phyloP scores from a whole-genome alignment of 140 eudicot species.

The Flaveria floridana region DNA sequence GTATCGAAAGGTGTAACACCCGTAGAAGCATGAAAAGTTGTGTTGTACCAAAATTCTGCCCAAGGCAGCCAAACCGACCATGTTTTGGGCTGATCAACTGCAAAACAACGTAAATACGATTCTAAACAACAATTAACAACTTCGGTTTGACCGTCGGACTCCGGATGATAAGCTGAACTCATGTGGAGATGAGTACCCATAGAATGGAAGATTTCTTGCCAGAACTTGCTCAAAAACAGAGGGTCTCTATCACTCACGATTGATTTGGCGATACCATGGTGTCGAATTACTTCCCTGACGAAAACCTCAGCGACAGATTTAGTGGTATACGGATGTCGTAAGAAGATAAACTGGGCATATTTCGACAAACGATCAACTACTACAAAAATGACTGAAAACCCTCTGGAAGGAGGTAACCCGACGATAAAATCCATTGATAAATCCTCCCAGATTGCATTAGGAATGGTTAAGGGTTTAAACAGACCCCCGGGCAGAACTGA shows the following conservation, averaged over 20 bases:
- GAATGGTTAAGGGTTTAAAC: background rate
- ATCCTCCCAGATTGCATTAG: background rate
- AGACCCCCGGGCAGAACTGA: background rate
- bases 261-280: background rate
- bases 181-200: too few species aligned
- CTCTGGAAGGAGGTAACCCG: background rate
- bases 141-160: too few species aligned
- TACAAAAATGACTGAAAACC: background rate
- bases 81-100: too few species aligned
- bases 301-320: background rate
- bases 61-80: too few species aligned
- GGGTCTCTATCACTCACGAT: background rate
- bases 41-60: too few species aligned
- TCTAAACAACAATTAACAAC: too few species aligned
- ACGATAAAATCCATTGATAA: background rate
- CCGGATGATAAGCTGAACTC: too few species aligned
- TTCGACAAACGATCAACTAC: background rate
- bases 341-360: too few species aligned
- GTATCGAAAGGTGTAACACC: too few species aligned
- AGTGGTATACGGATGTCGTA: background rate
- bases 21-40: too few species aligned
- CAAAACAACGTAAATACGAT: too few species aligned
- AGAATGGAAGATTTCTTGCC: too few species aligned
- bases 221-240: background rate
- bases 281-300: background rate